Percentiles rank a stretch among this genome's conserved stretches.
These are phyloP conservation scores for Asterophora parasitica DNA, from an alignment of 768 basidiomycete species.

Conservation along the genomic window DNA sequence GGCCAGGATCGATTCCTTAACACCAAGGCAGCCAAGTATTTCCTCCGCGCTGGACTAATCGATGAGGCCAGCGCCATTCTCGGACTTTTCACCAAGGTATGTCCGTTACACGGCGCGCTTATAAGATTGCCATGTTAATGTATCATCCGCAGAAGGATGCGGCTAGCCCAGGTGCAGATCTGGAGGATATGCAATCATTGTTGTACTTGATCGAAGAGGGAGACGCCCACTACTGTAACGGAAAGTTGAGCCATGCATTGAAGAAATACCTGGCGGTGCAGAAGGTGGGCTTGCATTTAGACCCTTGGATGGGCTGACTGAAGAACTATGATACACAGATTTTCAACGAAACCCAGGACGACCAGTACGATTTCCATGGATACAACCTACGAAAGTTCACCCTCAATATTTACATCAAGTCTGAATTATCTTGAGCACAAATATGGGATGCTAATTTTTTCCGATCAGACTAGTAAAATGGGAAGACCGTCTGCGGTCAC, in stretches of 20 bases:
- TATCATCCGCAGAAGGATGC: conserved; percentile 73
- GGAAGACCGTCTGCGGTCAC: conserved; percentile 76
- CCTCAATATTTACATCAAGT: conserved; percentile 83
- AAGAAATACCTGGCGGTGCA: conserved; percentile 78
- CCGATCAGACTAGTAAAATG: conserved; percentile 64
- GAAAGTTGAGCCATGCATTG: conserved; percentile 71
- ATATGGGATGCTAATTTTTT: not conserved
- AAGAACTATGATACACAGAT: conserved; percentile 36
- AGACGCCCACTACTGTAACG: conserved; percentile 58
- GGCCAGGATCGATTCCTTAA: conserved; percentile 95
- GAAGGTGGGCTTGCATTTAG: conserved; percentile 45
- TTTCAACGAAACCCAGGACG: conserved; percentile 87
- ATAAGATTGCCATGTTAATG: not conserved
- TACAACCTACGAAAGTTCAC: conserved; percentile 91
- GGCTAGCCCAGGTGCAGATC: conserved; percentile 63
- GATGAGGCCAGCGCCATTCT: conserved; percentile 71
- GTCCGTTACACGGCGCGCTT: conserved; percentile 12
- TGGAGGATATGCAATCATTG: conserved; percentile 95
- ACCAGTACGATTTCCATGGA: conserved; percentile 97
- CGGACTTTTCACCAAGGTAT: conserved; percentile 88
- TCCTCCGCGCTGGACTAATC: conserved; percentile 74
- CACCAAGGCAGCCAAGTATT: conserved; percentile 90
- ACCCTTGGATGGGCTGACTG: not conserved
- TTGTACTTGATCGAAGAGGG: conserved; percentile 84
- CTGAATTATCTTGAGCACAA: conserved; percentile 22